Evolutionary conservation across 2,329 filamentous ascomycete genomes (phyloP), one percentile per base, ranked within the genome.

Genomic region (Waltergamsia citrina): DNA sequence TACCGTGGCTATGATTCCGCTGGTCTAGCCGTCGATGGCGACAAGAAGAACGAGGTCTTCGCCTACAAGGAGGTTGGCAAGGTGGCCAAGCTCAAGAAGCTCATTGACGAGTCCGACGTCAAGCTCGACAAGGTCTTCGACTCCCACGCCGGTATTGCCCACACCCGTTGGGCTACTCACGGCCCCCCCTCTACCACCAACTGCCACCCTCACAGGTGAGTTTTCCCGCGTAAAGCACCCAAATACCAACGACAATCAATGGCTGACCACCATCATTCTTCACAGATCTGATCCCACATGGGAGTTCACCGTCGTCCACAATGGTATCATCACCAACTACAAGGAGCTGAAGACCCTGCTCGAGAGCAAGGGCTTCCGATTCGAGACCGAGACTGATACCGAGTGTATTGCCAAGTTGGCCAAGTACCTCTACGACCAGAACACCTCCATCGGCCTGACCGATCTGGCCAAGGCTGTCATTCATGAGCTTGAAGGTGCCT

Each of bases 241-340:
- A 11, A 15, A 14, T 32, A 25, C 41, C 29, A 43, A 23, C 11
- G 11, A n/a, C 37, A 33, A 41, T 20, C 39, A 44, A 45, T 46
- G 45, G 43, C 40, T 42, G 22, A 39, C 37, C 33, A 33, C 29
- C 37, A 34, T 38, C n/a, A 32, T 37, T 11, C 18, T 14, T 34
- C 39, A 14, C 45, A 93, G 88, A 63, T 96, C 90, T 46, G 92
- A 98, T 62, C 78, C 82, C 50, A 85, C 69, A 53, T 98, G 90
- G 87, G 84, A 98, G 67, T 98, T 98, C 63, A 75, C 85, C 46
- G 81, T 98, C 51, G 92, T 96, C 41, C 92, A 98, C 81, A 98
- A 98, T 67, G 92, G 92, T 57, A 98, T 98, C 74, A 98, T 98
- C 66, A 98, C 92, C 70, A 98, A 98, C 77, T 98, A 98, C 78